phyloP scores from a whole-genome alignment of 371 early-diverging fungal genomes.

The Batkoa obscura region DNA sequence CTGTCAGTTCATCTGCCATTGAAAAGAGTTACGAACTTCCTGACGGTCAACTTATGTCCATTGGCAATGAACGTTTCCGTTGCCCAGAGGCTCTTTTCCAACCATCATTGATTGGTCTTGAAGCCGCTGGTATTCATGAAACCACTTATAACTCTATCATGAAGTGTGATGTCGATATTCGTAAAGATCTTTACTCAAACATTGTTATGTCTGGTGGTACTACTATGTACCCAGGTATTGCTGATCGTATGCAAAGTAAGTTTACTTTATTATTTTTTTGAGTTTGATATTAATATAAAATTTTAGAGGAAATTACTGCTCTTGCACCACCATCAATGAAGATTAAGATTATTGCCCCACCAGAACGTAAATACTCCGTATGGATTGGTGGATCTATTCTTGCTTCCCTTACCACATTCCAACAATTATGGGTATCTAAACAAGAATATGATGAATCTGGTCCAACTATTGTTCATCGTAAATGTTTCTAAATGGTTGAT shows the following conservation, averaged over 20 bases:
- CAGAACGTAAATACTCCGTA: conserved; percentile 99
- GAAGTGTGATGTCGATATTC: conserved; percentile 97
- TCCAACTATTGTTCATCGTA: conserved; percentile 95
- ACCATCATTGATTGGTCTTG: conserved; percentile 84
- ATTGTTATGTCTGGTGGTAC: conserved; percentile 91
- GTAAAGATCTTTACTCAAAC: conserved; percentile 91
- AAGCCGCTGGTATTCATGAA: conserved; percentile 86
- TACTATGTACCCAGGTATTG: conserved; percentile 92
- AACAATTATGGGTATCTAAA: conserved; percentile 71
- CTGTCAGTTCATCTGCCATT: conserved; percentile 75
- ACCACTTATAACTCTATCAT: conserved; percentile 92
- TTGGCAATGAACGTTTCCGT: conserved; percentile 97
- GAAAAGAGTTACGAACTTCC: conserved; percentile 98
- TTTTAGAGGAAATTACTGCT: conserved; percentile 81
- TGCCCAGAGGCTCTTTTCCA: conserved; percentile 99
- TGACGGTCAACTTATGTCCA: conserved; percentile 97
- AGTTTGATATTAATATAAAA: not conserved
- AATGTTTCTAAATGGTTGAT: conserved; percentile 69
- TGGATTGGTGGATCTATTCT: conserved; percentile 99
- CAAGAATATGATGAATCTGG: conserved; percentile 97
- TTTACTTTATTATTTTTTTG: not conserved
- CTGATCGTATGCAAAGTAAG: conserved; percentile 12
- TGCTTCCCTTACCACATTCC: conserved; percentile 84
- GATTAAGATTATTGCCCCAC: conserved; percentile 99
- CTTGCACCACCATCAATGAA: conserved; percentile 97